Base-by-base conservation (phyloP, 2,329 filamentous ascomycete species). In the Neocatenulostroma microsporum region DNA sequence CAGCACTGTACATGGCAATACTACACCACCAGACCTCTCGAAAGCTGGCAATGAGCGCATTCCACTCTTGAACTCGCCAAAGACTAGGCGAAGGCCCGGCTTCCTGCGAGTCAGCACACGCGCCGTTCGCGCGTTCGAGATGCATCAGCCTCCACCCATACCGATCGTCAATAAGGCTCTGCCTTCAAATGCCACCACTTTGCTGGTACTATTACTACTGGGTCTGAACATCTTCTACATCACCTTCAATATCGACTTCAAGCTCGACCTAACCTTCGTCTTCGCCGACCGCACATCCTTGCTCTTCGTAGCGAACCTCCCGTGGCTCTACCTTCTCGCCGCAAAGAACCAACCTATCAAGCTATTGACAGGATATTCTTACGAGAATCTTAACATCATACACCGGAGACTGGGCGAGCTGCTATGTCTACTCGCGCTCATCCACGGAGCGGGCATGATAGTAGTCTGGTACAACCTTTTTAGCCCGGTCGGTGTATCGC, bases 271-370 rank as follows among this genome's bases (percentile, higher is more conserved):
- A 49, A 61, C 74, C 37, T 76, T 79, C 52, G 65, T 74, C 36
- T 69, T 79, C 31, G 70, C 73, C 39, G 75, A 80, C 49, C 64
- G 75, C 20, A 67, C 70, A 24, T 74, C 73, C 4, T 62, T 72
- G 27, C 50, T 78, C 3, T 72, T 73, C 46, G 62, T 63, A 12
- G 62, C 64, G 9, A 73, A 73, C 38, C 55, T 74, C 1, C 69
- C 70, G 3, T 56, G 72, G 25, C 62, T 82, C 3, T 82, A 82
- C 53, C 61, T 82, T 4, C 63, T 82, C 3, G 70, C 74, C 2
- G 78, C 79, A 21, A 83, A 82, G 55, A 82, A 77, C 41, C 77
- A 80, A 44, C 78, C 78, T 0, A 51, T 82, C 21, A 72, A 73
- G 40, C 47, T 66, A 2, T 60, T 82, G 13, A 80, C 77, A 0